phyloP scores from a whole-genome alignment of 2,329 filamentous ascomycete species.

The Trichoderma sp. region DNA sequence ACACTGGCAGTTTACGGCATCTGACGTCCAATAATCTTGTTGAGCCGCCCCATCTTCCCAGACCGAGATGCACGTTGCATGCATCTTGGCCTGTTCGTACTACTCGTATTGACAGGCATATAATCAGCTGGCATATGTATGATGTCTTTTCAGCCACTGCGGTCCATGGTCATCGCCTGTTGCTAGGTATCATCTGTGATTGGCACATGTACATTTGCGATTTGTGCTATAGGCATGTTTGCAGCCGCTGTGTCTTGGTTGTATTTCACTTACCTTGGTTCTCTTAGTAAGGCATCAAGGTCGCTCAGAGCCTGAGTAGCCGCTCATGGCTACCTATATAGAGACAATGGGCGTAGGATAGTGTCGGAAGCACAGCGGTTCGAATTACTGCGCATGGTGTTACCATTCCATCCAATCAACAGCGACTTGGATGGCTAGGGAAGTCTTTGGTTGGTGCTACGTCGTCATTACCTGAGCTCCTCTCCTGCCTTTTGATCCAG shows the following conservation, averaged over 20 bases:
- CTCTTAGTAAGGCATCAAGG: too few relatives aligned
- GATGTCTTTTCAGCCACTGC: background rate
- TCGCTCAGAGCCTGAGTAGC: background rate
- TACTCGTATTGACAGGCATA: conserved; percentile 11
- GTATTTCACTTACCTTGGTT: too few relatives aligned
- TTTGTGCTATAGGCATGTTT: too few relatives aligned
- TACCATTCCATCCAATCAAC: background rate
- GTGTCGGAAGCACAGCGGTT: background rate
- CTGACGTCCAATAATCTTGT: conserved; percentile 13
- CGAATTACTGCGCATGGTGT: background rate
- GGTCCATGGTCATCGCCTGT: background rate
- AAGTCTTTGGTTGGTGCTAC: background rate
- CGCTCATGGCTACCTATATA: too few relatives aligned
- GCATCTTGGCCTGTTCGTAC: conserved; percentile 11
- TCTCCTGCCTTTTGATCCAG: background rate
- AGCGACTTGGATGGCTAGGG: background rate
- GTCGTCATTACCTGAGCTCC: background rate
- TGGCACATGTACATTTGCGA: background rate
- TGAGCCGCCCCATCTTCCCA: background rate
- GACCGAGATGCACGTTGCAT: conserved; percentile 21
- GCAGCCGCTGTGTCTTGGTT: too few relatives aligned
- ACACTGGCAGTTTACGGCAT: conserved; percentile 1
- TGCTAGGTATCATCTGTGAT: background rate
- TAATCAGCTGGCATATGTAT: background rate
- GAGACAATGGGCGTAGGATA: background rate